Evolutionary conservation across 768 basidiomycete species (phyloP).

Genomic region (Termitomyces sp.): DNA sequence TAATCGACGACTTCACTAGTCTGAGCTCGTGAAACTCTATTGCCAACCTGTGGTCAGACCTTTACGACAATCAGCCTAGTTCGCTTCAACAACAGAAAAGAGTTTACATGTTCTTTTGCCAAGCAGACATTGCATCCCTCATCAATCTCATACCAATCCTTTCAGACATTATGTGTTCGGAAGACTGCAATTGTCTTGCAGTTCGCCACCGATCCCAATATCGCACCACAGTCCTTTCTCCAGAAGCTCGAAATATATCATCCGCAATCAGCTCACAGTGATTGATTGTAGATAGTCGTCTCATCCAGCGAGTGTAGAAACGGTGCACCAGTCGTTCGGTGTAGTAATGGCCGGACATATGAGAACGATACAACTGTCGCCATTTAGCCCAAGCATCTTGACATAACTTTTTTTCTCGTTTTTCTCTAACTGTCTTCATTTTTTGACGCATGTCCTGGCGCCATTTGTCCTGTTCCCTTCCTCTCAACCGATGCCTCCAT

Average conservation of each 20-base stretch:
- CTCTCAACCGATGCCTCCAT: slow-evolving; percentile 54
- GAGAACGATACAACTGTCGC: slow-evolving; percentile 52
- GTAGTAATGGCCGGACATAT: slow-evolving; percentile 48
- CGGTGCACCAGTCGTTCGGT: slow-evolving; percentile 35
- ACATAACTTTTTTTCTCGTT: slow-evolving; percentile 45
- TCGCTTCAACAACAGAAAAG: background rate
- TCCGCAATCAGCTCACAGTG: slow-evolving; percentile 46
- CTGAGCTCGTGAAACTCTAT: slow-evolving; percentile 34
- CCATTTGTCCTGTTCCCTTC: slow-evolving; percentile 56
- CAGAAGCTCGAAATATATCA: slow-evolving; percentile 31
- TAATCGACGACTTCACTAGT: slow-evolving; percentile 40
- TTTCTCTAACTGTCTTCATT: slow-evolving; percentile 59
- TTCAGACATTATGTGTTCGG: slow-evolving; percentile 39
- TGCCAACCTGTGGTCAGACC: slow-evolving; percentile 39
- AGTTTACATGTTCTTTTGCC: slow-evolving; percentile 32
- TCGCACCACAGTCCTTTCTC: slow-evolving; percentile 30
- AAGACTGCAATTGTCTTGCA: slow-evolving; percentile 34
- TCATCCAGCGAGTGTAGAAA: slow-evolving; percentile 51
- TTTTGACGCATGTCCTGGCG: slow-evolving; percentile 65
- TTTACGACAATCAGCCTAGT: slow-evolving; percentile 18
- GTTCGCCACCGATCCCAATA: slow-evolving; percentile 59
- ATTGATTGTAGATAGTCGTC: slow-evolving; percentile 32
- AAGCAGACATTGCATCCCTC: slow-evolving; percentile 40
- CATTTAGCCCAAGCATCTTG: slow-evolving; percentile 63
- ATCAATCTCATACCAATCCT: slow-evolving; percentile 45